Percentiles rank a stretch among this genome's conserved stretches.
phyloP scores from a whole-genome alignment of 768 basidiomycete species.

The Podaxis mareebaensis region DNA sequence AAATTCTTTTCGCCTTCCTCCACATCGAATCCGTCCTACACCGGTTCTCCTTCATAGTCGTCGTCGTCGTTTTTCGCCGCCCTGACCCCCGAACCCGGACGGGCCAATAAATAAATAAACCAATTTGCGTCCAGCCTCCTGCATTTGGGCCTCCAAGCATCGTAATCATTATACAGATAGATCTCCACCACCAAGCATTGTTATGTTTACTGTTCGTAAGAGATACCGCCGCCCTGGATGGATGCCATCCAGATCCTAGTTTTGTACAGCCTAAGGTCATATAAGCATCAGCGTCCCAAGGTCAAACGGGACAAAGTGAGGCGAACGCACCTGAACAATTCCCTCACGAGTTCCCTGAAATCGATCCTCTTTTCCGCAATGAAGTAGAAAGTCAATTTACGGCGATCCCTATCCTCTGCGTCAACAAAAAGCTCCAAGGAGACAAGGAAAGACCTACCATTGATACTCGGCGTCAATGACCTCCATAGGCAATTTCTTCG shows the following conservation, averaged over 20 bases:
- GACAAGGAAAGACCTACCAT: constrained; percentile 57
- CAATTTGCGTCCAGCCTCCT: background rate
- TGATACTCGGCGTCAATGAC: constrained; percentile 99
- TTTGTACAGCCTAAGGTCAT: constrained; percentile 73
- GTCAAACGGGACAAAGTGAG: background rate
- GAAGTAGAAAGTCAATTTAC: constrained; percentile 98
- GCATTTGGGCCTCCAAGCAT: background rate
- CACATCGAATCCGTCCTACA: background rate
- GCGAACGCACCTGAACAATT: constrained; percentile 76
- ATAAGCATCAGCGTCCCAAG: background rate
- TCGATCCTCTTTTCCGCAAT: constrained; percentile 94
- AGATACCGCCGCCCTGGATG: constrained; percentile 51
- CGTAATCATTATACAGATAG: background rate
- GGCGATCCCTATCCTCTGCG: constrained; percentile 73
- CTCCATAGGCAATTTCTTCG: constrained; percentile 97
- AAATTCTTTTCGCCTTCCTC: background rate
- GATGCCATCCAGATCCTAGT: constrained; percentile 97
- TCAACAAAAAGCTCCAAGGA: constrained; percentile 4
- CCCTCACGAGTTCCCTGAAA: constrained; percentile 94
- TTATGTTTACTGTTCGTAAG: constrained; percentile 36
- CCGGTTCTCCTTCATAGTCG: background rate
- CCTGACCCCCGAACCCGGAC: background rate
- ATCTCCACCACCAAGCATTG: background rate
- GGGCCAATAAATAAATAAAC: background rate
- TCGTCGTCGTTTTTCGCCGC: background rate